These are phyloP conservation scores for Veloboletus limbatus DNA, from an alignment of 1,284 basidiomycete species.

Conservation along the genomic window DNA sequence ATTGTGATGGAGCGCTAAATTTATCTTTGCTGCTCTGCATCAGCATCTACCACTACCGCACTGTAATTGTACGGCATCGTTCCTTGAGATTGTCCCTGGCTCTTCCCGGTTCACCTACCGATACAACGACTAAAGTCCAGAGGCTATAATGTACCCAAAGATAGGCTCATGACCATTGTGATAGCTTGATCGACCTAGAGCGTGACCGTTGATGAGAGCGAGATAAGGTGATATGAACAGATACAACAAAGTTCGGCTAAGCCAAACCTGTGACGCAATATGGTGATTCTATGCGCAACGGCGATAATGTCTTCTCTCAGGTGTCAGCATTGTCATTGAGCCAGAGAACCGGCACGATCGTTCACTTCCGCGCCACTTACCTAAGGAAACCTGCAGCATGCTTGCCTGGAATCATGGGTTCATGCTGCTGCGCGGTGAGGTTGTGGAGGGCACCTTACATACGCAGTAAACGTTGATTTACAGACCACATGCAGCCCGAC, in stretches of 20 bases:
- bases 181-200: constrained; percentile 3
- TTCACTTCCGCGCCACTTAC: constrained; percentile 34
- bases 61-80: constrained; percentile 30
- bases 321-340: constrained; percentile 13
- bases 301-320: constrained; percentile 18
- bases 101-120: constrained; percentile 5
- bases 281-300: constrained; percentile 19
- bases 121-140: background rate
- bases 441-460: constrained; percentile 27
- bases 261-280: constrained; percentile 27
- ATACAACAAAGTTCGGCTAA: constrained; percentile 17
- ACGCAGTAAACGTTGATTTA: constrained; percentile 21
- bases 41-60: constrained; percentile 13
- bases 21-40: constrained; percentile 27
- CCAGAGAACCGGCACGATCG: constrained; percentile 19
- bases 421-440: constrained; percentile 18
- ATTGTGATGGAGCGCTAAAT: constrained; percentile 32
- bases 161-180: background rate
- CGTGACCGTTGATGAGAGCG: constrained; percentile 3
- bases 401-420: constrained; percentile 14
- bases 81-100: constrained; percentile 22
- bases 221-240: constrained; percentile 8
- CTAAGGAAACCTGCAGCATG: constrained; percentile 25
- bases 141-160: background rate
- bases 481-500: constrained; percentile 8